These are phyloP conservation scores for Mycena sp. DNA, from an alignment of 1,284 basidiomycete genomes.

Conservation along the genomic window DNA sequence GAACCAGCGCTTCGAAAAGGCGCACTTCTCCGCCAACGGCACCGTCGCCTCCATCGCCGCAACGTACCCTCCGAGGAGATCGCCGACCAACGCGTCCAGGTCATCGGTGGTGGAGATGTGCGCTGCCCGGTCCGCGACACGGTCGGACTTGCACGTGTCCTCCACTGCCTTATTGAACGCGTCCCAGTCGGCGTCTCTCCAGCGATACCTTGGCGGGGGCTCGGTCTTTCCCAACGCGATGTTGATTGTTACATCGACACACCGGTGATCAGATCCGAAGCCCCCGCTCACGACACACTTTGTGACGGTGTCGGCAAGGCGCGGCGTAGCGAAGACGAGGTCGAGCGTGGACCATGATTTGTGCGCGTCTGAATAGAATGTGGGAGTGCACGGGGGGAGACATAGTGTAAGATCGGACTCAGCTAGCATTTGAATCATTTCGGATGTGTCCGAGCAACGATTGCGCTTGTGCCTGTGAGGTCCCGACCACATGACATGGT, in stretches of 20 bases:
- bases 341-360: conserved; percentile 1
- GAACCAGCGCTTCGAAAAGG: conserved; percentile 17
- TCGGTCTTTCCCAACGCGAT: background rate
- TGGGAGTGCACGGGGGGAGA: conserved; percentile 1
- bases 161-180: background rate
- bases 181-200: conserved; percentile 13
- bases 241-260: conserved; percentile 2
- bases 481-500: conserved; percentile 9
- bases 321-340: conserved; percentile 7
- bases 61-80: background rate
- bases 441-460: conserved; percentile 4
- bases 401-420: background rate
- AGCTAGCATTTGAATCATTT: background rate
- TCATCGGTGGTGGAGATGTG: background rate
- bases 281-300: conserved; percentile 1
- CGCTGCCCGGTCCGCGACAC: background rate
- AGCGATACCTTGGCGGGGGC: background rate
- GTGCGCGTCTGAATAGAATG: conserved; percentile 2
- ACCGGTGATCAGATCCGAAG: conserved; percentile 5
- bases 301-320: background rate
- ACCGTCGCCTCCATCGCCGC: conserved; percentile 4
- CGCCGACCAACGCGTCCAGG: background rate
- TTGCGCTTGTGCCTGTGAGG: conserved; percentile 1
- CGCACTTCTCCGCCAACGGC: background rate
- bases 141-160: background rate